A percentile compares a stretch with the other conserved stretches of the same genome.
phyloP scores from a whole-genome alignment of 1,284 basidiomycete species.

The Thelephora terrestris region DNA sequence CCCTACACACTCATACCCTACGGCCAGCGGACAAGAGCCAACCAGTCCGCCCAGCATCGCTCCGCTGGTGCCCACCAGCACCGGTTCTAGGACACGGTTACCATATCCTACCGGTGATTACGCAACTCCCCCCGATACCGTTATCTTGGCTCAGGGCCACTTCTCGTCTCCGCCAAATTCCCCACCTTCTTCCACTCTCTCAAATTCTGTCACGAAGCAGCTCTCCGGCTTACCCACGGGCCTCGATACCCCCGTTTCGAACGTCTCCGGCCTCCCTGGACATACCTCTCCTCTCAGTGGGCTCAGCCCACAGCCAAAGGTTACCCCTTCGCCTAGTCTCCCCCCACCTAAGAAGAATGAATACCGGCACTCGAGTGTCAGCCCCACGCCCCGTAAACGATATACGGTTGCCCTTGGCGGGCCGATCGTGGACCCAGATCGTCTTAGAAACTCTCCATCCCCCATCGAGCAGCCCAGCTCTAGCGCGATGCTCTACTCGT shows the following conservation, averaged over 20 bases:
- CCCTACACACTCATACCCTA: slow-evolving; percentile 21
- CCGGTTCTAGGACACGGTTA: slow-evolving; percentile 40
- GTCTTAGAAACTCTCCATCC: slow-evolving; percentile 18
- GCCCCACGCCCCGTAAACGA: slow-evolving; percentile 67
- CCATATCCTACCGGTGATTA: slow-evolving; percentile 78
- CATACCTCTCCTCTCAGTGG: slow-evolving; percentile 13
- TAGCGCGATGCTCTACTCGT: slow-evolving; percentile 35
- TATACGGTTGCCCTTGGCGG: slow-evolving; percentile 75
- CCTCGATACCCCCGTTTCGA: slow-evolving; percentile 11
- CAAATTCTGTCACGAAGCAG: slow-evolving; percentile 15
- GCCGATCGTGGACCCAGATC: slow-evolving; percentile 41
- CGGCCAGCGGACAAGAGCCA: slow-evolving; percentile 37
- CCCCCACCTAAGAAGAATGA: slow-evolving; percentile 25
- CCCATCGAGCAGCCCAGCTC: slow-evolving; percentile 18
- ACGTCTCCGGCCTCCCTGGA: slow-evolving; percentile 17
- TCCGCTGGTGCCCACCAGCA: slow-evolving; percentile 22
- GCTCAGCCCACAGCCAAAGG: slow-evolving; percentile 13
- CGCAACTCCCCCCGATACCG: slow-evolving; percentile 42
- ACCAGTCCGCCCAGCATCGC: slow-evolving; percentile 53
- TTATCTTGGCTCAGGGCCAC: slow-evolving; percentile 25
- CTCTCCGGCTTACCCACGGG: slow-evolving; percentile 21
- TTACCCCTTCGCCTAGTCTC: slow-evolving; percentile 12
- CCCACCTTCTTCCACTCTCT: slow-evolving; percentile 38
- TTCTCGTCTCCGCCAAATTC: slow-evolving; percentile 52
- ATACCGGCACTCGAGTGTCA: slow-evolving; percentile 37